These are phyloP conservation scores for Plasmodium relictum DNA, from an alignment of 169 alveolate genomes.

Conservation along the genomic window DNA sequence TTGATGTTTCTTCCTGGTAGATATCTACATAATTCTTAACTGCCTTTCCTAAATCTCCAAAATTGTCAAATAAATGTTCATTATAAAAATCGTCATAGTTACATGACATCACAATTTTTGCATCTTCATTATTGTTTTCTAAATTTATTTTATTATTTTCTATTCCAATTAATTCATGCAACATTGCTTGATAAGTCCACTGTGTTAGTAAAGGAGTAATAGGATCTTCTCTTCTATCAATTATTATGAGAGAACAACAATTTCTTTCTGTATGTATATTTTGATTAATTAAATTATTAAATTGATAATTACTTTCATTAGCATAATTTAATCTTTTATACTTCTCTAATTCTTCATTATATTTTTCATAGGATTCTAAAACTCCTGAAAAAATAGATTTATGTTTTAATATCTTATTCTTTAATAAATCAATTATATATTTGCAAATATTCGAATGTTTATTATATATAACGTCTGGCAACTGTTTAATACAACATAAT, in stretches of 20 bases:
- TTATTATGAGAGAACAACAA: constrained; percentile 87
- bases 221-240: constrained; percentile 98
- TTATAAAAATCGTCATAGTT: constrained; percentile 94
- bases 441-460: constrained; percentile 52
- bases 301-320: constrained; percentile 68
- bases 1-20: constrained; percentile 81
- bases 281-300: constrained; percentile 66
- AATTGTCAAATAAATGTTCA: constrained; percentile 92
- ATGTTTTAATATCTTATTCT: constrained; percentile 36
- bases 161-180: constrained; percentile 95
- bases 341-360: constrained; percentile 76
- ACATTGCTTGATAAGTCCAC: constrained; percentile 98
- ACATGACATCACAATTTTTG: constrained; percentile 79
- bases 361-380: constrained; percentile 76
- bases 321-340: constrained; percentile 57
- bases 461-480: constrained; percentile 59
- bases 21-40: constrained; percentile 90
- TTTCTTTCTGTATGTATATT: constrained; percentile 49
- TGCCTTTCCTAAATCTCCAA: constrained; percentile 94
- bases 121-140: constrained; percentile 64
- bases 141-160: constrained; percentile 91
- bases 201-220: constrained; percentile 96
- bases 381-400: constrained; percentile 47
- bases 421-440: constrained; percentile 41
- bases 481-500: constrained; percentile 32